A percentile compares a stretch with the other conserved stretches of the same genome.
Conservation (phyloP, 805 yeast genomes). For the Yarrowia divulgata region DNA sequence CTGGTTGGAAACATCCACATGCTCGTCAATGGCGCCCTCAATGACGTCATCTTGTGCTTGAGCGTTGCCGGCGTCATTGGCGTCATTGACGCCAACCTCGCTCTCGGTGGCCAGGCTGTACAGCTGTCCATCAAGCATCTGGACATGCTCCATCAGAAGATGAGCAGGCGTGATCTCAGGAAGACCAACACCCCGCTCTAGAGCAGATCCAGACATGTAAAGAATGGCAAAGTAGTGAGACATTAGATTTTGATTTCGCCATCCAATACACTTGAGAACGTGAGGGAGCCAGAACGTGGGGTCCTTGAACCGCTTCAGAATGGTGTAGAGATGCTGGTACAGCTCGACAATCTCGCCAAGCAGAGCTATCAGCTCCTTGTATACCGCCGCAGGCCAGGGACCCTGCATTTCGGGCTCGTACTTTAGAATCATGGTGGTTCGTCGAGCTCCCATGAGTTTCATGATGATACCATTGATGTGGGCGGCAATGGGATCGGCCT, state of each 20-base stretch:
- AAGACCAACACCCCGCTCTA: constrained; percentile 47
- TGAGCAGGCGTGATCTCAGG: constrained; percentile 50
- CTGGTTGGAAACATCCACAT: constrained; percentile 7
- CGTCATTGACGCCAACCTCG: not conserved
- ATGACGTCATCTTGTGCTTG: not conserved
- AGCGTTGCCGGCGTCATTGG: not conserved
- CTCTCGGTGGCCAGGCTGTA: constrained; percentile 12
- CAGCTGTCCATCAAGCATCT: constrained; percentile 39
- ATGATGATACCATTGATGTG: constrained; percentile 41
- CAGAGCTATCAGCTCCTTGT: constrained; percentile 46
- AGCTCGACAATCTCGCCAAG: constrained; percentile 46
- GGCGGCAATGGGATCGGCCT: constrained; percentile 44
- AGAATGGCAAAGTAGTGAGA: constrained; percentile 48
- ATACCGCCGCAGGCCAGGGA: constrained; percentile 49
- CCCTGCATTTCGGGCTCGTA: constrained; percentile 51
- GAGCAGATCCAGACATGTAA: constrained; percentile 49
- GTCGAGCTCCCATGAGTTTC: constrained; percentile 40
- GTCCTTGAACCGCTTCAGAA: constrained; percentile 47
- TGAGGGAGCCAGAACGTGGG: constrained; percentile 43
- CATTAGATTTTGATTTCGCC: constrained; percentile 46
- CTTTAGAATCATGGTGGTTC: constrained; percentile 42
- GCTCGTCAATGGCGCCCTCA: constrained; percentile 19
- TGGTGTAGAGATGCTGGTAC: constrained; percentile 45
- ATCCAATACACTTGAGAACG: constrained; percentile 46
- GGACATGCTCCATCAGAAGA: constrained; percentile 42